Conservation (phyloP, 495 filamentous ascomycete species). For the Penicillium malachiteum region DNA sequence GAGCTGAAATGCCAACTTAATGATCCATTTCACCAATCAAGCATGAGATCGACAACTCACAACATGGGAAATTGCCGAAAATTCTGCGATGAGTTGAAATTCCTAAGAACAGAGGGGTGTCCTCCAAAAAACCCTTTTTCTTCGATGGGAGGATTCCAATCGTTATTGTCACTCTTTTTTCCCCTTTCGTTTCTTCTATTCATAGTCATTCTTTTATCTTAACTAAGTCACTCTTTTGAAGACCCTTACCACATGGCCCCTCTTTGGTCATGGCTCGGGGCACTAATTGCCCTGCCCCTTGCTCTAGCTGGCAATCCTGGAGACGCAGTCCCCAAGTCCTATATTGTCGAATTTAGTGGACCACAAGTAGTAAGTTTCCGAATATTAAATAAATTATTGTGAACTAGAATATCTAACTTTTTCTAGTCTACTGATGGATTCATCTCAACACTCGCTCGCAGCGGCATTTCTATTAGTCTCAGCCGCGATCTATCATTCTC, state of each 20-base stretch:
- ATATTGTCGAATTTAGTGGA: constrained; percentile 23
- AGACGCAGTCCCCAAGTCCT: constrained; percentile 13
- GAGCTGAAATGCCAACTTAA: no score
- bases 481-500: constrained; percentile 11
- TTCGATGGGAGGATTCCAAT: no score
- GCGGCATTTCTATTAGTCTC: constrained; percentile 12
- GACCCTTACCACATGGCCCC: constrained; percentile 7
- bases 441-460: constrained; percentile 7
- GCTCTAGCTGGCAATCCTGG: constrained; percentile 14
- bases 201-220: neutral
- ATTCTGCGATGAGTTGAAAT: no score
- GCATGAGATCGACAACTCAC: no score
- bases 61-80: no score
- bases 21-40: no score
- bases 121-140: no score
- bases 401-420: neutral
- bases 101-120: no score
- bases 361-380: constrained; percentile 4
- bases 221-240: neutral
- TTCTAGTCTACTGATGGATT: constrained; percentile 11
- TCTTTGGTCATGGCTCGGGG: constrained; percentile 10
- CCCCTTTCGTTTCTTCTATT: neutral
- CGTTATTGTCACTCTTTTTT: no score
- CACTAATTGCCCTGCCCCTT: constrained; percentile 11
- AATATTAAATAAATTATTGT: neutral